Evolutionary conservation across 1,284 basidiomycete species (phyloP).

Genomic region (Marasmius tenuissimus): DNA sequence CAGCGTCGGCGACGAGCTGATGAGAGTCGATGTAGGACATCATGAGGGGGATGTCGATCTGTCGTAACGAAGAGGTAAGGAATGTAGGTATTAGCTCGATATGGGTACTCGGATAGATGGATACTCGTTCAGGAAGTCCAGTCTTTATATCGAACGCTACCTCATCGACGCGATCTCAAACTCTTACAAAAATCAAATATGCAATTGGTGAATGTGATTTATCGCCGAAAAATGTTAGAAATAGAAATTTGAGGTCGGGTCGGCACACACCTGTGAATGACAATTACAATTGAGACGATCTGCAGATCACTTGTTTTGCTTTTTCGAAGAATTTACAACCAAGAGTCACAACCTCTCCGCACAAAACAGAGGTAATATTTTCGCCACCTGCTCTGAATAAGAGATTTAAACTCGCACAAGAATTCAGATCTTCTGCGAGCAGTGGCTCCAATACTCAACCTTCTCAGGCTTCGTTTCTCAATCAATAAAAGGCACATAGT

Average conservation of each 20-base stretch:
- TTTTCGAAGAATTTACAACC: constrained; percentile 3
- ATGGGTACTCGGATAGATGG: background rate
- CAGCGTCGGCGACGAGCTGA: background rate
- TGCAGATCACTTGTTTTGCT: background rate
- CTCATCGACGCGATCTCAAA: background rate
- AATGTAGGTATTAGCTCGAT: background rate
- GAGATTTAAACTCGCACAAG: background rate
- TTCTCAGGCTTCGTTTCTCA: background rate
- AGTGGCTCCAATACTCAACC: constrained; percentile 6
- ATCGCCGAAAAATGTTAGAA: constrained; percentile 1
- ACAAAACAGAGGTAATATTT: background rate
- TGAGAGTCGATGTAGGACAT: constrained; percentile 2
- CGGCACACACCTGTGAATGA: constrained; percentile 3
- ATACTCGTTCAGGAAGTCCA: background rate
- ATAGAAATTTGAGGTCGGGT: constrained; percentile 10
- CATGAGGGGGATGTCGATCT: constrained; percentile 8
- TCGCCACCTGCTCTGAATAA: background rate
- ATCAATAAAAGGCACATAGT: background rate
- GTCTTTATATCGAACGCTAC: background rate
- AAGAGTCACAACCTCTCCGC: background rate
- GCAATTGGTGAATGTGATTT: background rate
- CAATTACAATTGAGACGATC: background rate
- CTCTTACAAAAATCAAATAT: background rate
- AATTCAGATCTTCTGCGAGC: constrained; percentile 7
- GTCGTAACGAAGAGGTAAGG: background rate